A percentile compares a stretch with the other conserved stretches of the same genome.
Conservation (phyloP, 495 filamentous ascomycete species). For the Neurospora sp. region DNA sequence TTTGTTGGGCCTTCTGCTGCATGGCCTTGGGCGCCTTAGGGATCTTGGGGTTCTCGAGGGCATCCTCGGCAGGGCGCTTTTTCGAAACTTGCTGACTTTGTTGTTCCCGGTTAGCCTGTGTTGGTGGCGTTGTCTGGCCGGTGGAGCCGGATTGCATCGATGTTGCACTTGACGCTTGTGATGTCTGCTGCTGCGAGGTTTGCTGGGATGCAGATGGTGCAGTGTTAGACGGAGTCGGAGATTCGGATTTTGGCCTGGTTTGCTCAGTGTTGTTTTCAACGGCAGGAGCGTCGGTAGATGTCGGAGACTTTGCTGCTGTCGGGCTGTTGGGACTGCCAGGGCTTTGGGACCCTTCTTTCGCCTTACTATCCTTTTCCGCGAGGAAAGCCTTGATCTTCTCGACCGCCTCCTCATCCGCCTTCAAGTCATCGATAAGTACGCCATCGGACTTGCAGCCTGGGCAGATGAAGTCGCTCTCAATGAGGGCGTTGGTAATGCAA, state of each 20-base stretch:
- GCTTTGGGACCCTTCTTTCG: constrained; percentile 32
- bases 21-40: constrained; percentile 51
- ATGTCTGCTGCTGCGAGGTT: constrained; percentile 12
- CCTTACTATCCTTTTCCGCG: constrained; percentile 54
- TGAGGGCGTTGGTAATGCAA: constrained; percentile 94
- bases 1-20: constrained; percentile 35
- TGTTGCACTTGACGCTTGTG: neutral
- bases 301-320: constrained; percentile 19
- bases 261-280: constrained; percentile 12
- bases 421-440: constrained; percentile 85
- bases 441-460: constrained; percentile 83
- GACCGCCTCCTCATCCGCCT: constrained; percentile 63
- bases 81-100: constrained; percentile 36
- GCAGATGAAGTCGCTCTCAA: constrained; percentile 94
- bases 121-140: constrained; percentile 1
- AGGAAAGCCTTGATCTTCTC: constrained; percentile 73
- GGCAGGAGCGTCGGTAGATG: constrained; percentile 10
- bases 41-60: constrained; percentile 52
- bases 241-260: constrained; percentile 24
- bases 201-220: constrained; percentile 8
- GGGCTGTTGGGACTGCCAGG: constrained; percentile 15
- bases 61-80: constrained; percentile 75
- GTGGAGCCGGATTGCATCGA: neutral
- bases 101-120: neutral
- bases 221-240: constrained; percentile 20